These are phyloP conservation scores for Diplodia scrobiculata DNA, from an alignment of 2,329 filamentous ascomycete species.

Conservation along the genomic window DNA sequence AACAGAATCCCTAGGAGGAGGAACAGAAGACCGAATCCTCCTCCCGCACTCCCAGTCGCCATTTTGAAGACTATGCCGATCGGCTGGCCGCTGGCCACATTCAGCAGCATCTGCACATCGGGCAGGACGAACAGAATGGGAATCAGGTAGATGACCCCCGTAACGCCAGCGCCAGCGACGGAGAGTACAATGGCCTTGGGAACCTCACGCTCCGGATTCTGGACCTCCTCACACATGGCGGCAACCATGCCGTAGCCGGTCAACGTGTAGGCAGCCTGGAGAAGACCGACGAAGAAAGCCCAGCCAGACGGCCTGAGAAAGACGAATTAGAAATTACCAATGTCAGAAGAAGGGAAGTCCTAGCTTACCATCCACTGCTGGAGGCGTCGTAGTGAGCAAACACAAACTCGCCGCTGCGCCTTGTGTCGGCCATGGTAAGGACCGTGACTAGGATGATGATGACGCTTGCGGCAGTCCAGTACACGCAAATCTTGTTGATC, in stretches of 20 bases:
- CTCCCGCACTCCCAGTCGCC: conserved; percentile 70
- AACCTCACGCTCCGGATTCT: conserved; percentile 67
- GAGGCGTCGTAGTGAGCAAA: conserved; percentile 70
- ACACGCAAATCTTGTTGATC: conserved; percentile 73
- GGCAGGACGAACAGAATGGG: conserved; percentile 77
- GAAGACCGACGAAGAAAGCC: conserved; percentile 71
- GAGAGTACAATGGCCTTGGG: conserved; percentile 71
- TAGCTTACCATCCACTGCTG: conserved; percentile 60
- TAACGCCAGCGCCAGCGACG: conserved; percentile 66
- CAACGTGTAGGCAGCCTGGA: conserved; percentile 65
- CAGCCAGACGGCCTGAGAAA: conserved; percentile 61
- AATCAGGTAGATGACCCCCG: conserved; percentile 68
- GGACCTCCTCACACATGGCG: conserved; percentile 72
- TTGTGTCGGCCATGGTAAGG: conserved; percentile 62
- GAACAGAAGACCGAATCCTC: conserved; percentile 75
- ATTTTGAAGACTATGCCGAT: conserved; percentile 75
- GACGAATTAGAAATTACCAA: conserved; percentile 4
- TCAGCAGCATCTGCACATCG: conserved; percentile 63
- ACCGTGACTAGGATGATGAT: conserved; percentile 68
- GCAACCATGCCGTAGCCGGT: conserved; percentile 72
- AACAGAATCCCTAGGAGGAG: conserved; percentile 75
- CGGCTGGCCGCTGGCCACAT: conserved; percentile 71
- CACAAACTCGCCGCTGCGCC: conserved; percentile 63
- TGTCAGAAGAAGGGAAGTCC: conserved; percentile 18
- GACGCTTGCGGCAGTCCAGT: conserved; percentile 68